A percentile compares a stretch with the other conserved stretches of the same genome.
These are phyloP conservation scores for Cryphonectria carpinicola DNA, from an alignment of 2,329 filamentous ascomycete species.

Conservation along the genomic window DNA sequence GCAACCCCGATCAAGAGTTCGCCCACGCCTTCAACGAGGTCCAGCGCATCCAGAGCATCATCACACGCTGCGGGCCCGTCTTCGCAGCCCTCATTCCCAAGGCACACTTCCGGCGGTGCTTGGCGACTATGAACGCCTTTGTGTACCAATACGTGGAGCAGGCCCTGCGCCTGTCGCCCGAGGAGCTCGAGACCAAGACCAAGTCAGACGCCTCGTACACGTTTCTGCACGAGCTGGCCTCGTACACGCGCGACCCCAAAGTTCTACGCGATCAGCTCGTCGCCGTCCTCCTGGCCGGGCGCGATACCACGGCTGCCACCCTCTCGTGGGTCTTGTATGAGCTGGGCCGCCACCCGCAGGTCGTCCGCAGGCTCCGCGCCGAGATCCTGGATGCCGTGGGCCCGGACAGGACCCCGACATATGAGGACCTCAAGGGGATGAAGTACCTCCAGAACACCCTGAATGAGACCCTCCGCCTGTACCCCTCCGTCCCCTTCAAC, in stretches of 20 bases:
- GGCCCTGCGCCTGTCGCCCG: slow-evolving; percentile 68
- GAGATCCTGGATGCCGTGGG: slow-evolving; percentile 76
- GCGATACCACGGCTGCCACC: slow-evolving; percentile 84
- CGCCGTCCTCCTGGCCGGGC: slow-evolving; percentile 79
- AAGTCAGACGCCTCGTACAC: slow-evolving; percentile 76
- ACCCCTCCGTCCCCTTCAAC: slow-evolving; percentile 72
- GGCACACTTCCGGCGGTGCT: slow-evolving; percentile 62
- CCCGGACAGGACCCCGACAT: slow-evolving; percentile 65
- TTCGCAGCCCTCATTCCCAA: slow-evolving; percentile 67
- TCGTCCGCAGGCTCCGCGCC: slow-evolving; percentile 68
- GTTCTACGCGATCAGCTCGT: slow-evolving; percentile 85
- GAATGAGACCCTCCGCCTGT: slow-evolving; percentile 33
- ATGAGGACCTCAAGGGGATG: slow-evolving; percentile 57
- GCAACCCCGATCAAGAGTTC: slow-evolving; percentile 67
- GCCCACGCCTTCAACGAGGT: slow-evolving; percentile 82
- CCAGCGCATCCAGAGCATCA: slow-evolving; percentile 72
- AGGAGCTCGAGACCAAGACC: slow-evolving; percentile 73
- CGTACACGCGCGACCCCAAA: slow-evolving; percentile 72
- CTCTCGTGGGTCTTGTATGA: slow-evolving; percentile 85
- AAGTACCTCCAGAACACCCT: slow-evolving; percentile 34
- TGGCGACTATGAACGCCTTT: slow-evolving; percentile 75
- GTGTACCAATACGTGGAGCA: slow-evolving; percentile 78
- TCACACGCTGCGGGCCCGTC: slow-evolving; percentile 65
- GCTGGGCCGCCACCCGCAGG: slow-evolving; percentile 70
- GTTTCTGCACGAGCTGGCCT: slow-evolving; percentile 83